Evolutionary conservation across 1,284 basidiomycete genomes (phyloP).

Genomic region (Peniophora sp.): DNA sequence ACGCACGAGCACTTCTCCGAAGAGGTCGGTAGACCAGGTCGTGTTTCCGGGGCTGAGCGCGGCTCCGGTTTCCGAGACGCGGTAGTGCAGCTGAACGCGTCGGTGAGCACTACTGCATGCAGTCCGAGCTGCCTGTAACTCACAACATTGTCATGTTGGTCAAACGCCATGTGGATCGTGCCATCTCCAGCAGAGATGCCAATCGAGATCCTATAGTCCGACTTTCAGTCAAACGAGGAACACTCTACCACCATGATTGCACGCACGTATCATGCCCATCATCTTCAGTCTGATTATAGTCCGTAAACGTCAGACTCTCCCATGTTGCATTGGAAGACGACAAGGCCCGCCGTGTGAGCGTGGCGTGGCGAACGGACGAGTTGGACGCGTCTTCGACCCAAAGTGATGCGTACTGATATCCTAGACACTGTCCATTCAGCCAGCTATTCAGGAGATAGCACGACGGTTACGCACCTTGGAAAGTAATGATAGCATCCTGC

Average conservation of each 20-base stretch:
- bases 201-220: slow-evolving; percentile 25
- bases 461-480: slow-evolving; percentile 22
- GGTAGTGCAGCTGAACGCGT: slow-evolving; percentile 23
- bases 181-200: slow-evolving; percentile 34
- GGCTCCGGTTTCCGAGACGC: slow-evolving; percentile 24
- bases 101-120: too few relatives aligned
- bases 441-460: neutral
- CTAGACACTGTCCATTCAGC: slow-evolving; percentile 11
- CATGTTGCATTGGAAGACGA: slow-evolving; percentile 15
- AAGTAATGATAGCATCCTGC: slow-evolving; percentile 30
- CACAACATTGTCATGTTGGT: slow-evolving; percentile 30
- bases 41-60: slow-evolving; percentile 21
- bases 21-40: slow-evolving; percentile 20
- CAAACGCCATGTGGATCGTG: slow-evolving; percentile 32
- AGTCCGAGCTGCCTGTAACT: too few relatives aligned
- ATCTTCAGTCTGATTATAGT: slow-evolving; percentile 34
- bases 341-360: slow-evolving; percentile 22
- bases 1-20: slow-evolving; percentile 18
- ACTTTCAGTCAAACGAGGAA: too few relatives aligned
- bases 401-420: slow-evolving; percentile 33
- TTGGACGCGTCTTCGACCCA: slow-evolving; percentile 25
- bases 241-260: too few relatives aligned
- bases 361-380: slow-evolving; percentile 27
- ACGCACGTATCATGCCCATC: slow-evolving; percentile 34
- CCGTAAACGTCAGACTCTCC: slow-evolving; percentile 28